Conservation (phyloP, 768 basidiomycete genomes). For the Gautieria morchelliformis region DNA sequence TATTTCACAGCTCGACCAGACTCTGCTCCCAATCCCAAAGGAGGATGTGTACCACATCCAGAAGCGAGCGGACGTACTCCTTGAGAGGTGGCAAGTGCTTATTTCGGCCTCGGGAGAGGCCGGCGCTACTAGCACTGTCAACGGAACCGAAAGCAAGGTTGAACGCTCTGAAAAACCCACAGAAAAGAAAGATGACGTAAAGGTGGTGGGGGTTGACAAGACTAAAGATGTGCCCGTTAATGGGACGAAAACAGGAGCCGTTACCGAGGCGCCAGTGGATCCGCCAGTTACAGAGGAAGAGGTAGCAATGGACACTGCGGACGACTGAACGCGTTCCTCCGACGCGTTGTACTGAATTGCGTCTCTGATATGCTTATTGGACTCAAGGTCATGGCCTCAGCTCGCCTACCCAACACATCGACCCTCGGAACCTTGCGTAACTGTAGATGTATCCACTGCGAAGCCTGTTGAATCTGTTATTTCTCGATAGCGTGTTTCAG, state of each 20-base stretch:
- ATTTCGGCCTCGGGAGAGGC: neutral
- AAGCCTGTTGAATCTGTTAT: neutral
- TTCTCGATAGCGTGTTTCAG: neutral
- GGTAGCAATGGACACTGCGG: conserved; percentile 4
- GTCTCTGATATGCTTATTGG: neutral
- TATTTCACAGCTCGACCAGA: conserved; percentile 47
- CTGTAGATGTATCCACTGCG: neutral
- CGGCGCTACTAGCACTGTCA: neutral
- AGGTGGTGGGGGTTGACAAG: neutral
- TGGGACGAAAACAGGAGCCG: neutral
- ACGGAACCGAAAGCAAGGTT: neutral
- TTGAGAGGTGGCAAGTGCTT: conserved; percentile 54
- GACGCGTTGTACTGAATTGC: neutral
- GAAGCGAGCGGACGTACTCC: conserved; percentile 56
- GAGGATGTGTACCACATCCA: conserved; percentile 65
- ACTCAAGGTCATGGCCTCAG: neutral
- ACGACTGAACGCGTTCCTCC: conserved; percentile 1
- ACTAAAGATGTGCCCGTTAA: neutral
- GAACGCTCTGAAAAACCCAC: neutral
- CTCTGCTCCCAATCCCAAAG: conserved; percentile 41
- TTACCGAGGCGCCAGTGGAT: neutral
- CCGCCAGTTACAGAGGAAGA: conserved; percentile 2
- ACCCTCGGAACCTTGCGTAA: neutral
- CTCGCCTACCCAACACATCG: neutral
- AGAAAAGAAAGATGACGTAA: neutral